Evolutionary conservation across 2,329 filamentous ascomycete species (phyloP), one percentile per base, ranked within the genome.

Genomic region (Conoideocrella luteorostrata): DNA sequence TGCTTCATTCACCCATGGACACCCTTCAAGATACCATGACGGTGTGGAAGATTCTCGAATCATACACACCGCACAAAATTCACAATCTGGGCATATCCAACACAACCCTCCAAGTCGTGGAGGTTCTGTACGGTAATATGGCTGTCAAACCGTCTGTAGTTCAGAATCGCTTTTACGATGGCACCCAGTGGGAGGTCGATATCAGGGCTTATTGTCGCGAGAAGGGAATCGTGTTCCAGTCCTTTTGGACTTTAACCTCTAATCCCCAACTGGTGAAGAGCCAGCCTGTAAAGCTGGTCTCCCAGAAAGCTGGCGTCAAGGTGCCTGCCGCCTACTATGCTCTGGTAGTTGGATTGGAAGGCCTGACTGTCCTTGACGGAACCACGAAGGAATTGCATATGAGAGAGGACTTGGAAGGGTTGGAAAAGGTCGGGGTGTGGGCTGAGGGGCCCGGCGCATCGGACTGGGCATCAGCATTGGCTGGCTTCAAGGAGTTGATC

Each of bases 11-110:
- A 70, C 56, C 75, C 21, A 62, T 74, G 39, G 53, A 62, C 18
- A 63, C 59, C 7, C 51, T 67, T 2, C 54, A 65, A 5, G 67
- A 72, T 33, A 78, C 85, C 0, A 54, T 83, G 22, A 68, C 75
- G 44, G 86, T 80, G 9, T 91, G 86, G 85, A 64, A 65, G 18
- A 64, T 77, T 0, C 69, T 91, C 12, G 77, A 85, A 56, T 65
- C 71, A 4, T 88, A 83, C 55, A 80, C 88, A 1, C 84, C 85
- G 0, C 58, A 72, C 52, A 62, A 56, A 34, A 79, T 90, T 49
- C 79, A 78, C 32, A 71, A 78, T 23, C 68, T 93, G 7, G 88
- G 88, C 32, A 82, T 93, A 44, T 88, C 84, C 43, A 93, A 93
- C 61, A 75, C 77, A n/a, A 67, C 70, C n/a, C 63, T 84, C 2